phyloP scores from a whole-genome alignment of 345 rosid species.

The Corchorus olitorius region DNA sequence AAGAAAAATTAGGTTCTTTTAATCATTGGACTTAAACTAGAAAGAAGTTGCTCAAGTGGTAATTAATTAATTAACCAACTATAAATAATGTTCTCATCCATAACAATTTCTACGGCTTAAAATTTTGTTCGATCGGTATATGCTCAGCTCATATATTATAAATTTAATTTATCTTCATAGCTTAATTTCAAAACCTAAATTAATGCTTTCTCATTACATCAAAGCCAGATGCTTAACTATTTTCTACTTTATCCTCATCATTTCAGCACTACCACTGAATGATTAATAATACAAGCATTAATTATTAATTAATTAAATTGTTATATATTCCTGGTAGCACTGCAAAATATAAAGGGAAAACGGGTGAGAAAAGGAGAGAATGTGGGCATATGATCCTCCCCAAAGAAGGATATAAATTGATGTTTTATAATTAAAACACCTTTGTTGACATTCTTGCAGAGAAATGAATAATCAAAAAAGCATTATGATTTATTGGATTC shows the following conservation, averaged over 20 bases:
- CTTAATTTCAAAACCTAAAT: not conserved
- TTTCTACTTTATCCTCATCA: constrained; percentile 2
- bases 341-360: not conserved
- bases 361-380: not conserved
- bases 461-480: not conserved
- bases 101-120: constrained; percentile 1
- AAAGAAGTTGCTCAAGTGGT: not conserved
- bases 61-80: too few species aligned
- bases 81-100: not conserved
- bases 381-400: constrained; percentile 15
- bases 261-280: not conserved
- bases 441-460: constrained; percentile 15
- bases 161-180: not conserved
- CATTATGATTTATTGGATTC: not conserved
- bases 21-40: not conserved
- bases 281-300: not conserved
- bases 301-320: not conserved
- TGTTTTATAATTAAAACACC: not conserved
- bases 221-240: constrained; percentile 3
- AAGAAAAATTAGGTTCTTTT: not conserved
- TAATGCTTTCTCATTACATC: not conserved
- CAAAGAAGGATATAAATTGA: not conserved
- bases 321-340: constrained; percentile 19
- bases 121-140: not conserved
- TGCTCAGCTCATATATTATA: not conserved